Evolutionary conservation across 108 stramenopile species (phyloP), one percentile per base, ranked within the genome.

Genomic region (Cyclotella sp.): DNA sequence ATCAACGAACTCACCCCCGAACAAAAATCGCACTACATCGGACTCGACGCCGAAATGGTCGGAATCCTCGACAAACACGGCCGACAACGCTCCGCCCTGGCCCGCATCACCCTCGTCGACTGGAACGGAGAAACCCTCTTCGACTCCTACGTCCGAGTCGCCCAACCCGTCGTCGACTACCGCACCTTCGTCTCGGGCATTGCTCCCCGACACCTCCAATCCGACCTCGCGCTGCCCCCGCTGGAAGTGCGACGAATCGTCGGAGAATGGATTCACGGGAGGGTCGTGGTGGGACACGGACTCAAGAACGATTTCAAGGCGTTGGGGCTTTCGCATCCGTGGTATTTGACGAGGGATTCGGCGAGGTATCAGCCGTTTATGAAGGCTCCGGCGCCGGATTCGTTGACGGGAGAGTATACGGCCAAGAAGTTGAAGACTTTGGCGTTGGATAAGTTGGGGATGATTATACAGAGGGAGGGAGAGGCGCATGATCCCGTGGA

Each of bases 21-120:
- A 41, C 76, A 85, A 49, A 71, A 72, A 55, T 44, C 75, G 39
- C 75, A 63, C 12, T 90, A 90, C 72, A 82, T 97, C 61, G 86
- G 86, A 14, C 76, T 99, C 57, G 92, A 96, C 40, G 95, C 95
- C 53, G 98, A 97, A 75, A 96, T 97, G 94, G 98, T 99, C 0
- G 94, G 95, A 27, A 87, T 95, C 1, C 89, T 90, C 9, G 44
- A 64, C 63, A 43, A 22, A 43, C 44, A 59, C 3, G 63, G 74
- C 43, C 88, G 87, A 39, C 28, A 26, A 10, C 41, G 41, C 6
- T 88, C 87, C 16, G 89, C 84, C 21, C 84, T 95, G 24, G 70
- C 90, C 11, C 86, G 94, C 29, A 89, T 97, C 19, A 84, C 89
- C 21, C 64, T 96, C 1, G 76, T 92, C 43, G 88, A 94, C 60